Conservation (phyloP, 2,329 filamentous ascomycete species). For the Escovopsis sp. region DNA sequence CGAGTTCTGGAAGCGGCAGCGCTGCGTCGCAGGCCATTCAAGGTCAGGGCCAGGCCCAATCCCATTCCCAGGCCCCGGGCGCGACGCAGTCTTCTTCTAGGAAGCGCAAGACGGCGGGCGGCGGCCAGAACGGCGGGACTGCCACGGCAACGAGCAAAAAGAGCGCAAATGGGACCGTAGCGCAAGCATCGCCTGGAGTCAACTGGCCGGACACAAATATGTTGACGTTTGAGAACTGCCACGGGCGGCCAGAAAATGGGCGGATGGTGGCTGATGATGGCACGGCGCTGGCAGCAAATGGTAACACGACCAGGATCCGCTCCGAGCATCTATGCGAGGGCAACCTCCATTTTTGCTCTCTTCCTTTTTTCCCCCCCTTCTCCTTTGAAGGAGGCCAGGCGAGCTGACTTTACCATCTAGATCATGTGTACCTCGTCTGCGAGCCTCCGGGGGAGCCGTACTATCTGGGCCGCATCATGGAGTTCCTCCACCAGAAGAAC, state of each 20-base stretch:
- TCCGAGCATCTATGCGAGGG: slow-evolving; percentile 15
- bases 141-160: slow-evolving; percentile 7
- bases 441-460: slow-evolving; percentile 97
- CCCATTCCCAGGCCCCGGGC: slow-evolving; percentile 32
- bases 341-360: background rate
- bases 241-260: slow-evolving; percentile 55
- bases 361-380: background rate
- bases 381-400: slow-evolving; percentile 4
- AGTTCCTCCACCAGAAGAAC: slow-evolving; percentile 77
- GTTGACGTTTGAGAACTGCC: slow-evolving; percentile 68
- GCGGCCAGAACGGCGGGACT: slow-evolving; percentile 7
- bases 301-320: slow-evolving; percentile 33
- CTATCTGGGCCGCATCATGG: slow-evolving; percentile 96
- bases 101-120: slow-evolving; percentile 66
- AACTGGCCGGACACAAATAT: slow-evolving; percentile 59
- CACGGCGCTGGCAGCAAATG: slow-evolving; percentile 68
- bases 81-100: slow-evolving; percentile 41
- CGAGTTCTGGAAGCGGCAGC: slow-evolving; percentile 12
- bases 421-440: slow-evolving; percentile 88
- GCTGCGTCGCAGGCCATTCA: slow-evolving; percentile 16
- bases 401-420: slow-evolving; percentile 27
- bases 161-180: slow-evolving; percentile 14
- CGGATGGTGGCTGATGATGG: slow-evolving; percentile 84
- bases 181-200: slow-evolving; percentile 24
- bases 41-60: too few species aligned